Base-by-base conservation (phyloP, 352 stramenopile species). In the Phytophthora fragariaefolia region DNA sequence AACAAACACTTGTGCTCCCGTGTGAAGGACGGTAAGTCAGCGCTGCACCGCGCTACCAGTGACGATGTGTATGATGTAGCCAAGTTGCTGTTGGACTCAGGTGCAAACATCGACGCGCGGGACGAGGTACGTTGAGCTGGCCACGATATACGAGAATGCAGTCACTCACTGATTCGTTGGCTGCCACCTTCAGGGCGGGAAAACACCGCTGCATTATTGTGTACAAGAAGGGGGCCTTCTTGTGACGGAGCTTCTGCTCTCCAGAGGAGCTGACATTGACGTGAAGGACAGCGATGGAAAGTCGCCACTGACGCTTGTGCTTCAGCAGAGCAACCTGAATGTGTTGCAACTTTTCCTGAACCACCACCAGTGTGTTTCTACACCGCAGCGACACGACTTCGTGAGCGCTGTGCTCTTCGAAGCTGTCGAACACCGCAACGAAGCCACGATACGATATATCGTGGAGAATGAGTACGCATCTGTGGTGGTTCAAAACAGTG, bases 51-150 rank as follows among this genome's bases (percentile, higher is more conserved):
- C 5, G 32, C 66, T 1, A 73, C 71, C 1, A 48, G 42, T 3
- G 66, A 75, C 13, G 71, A 73, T 10, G 20, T 52, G 8, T 76
- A 59, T 43, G 53, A 73, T 30, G 53, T 76, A n/a, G 61, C 66
- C 9, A 73, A 69, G 49, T 15, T 60, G 6, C n/a, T 79, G 46
- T 17, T 76, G 6, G 66, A 64, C 17, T 5, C 22, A 6, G 63
- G 54, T 1, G 58, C 50, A 0, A 27, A 12, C 13, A 48, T 67
- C 0, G 58, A 73, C 38, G n/a, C 30, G 9, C 47, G 30, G 13
- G 62, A 79, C 24, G 26, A 66, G 23, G 70, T 77, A 57, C 15
- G 38, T 20, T n/a, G 12, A 24, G n/a, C 8, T 42, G 13, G n/a
- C n/a, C n/a, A n/a, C 38, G 59, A 40, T 9, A 59, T 60, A 4